These are phyloP conservation scores for Xanthoconium stramineum DNA, from an alignment of 768 basidiomycete species.

Conservation along the genomic window DNA sequence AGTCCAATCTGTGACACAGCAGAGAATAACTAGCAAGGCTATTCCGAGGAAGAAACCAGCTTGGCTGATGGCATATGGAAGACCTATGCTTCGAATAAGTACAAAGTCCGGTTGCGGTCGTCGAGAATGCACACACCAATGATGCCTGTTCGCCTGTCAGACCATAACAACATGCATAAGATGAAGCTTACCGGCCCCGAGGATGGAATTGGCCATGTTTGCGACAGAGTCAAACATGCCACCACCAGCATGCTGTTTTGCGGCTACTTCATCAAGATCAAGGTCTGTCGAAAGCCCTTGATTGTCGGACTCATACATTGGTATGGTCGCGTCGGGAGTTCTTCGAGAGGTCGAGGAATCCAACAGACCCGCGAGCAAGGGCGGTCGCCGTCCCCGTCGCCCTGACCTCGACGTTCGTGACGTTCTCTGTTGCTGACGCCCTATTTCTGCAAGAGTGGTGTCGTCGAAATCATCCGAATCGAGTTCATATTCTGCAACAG, in stretches of 20 bases:
- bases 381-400: constrained; percentile 53
- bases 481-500: constrained; percentile 68
- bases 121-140: constrained; percentile 49
- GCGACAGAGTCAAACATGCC: constrained; percentile 77
- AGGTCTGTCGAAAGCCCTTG: constrained; percentile 24
- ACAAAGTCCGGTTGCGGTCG: not conserved
- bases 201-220: constrained; percentile 95
- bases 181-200: constrained; percentile 73
- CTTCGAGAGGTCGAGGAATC: constrained; percentile 58
- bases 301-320: constrained; percentile 38
- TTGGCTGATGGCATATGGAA: constrained; percentile 92
- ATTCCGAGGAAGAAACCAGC: constrained; percentile 92
- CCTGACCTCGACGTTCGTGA: constrained; percentile 28
- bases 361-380: constrained; percentile 75
- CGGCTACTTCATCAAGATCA: constrained; percentile 70
- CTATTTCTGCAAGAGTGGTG: constrained; percentile 30
- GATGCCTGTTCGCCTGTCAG: constrained; percentile 47
- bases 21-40: constrained; percentile 75
- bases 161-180: constrained; percentile 7
- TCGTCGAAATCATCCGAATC: constrained; percentile 83
- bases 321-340: constrained; percentile 55
- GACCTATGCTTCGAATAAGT: constrained; percentile 44
- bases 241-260: constrained; percentile 65
- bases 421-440: constrained; percentile 25
- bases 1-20: constrained; percentile 93